Evolutionary conservation across 306 rosid genomes (phyloP).

Genomic region (Geum urbanum): DNA sequence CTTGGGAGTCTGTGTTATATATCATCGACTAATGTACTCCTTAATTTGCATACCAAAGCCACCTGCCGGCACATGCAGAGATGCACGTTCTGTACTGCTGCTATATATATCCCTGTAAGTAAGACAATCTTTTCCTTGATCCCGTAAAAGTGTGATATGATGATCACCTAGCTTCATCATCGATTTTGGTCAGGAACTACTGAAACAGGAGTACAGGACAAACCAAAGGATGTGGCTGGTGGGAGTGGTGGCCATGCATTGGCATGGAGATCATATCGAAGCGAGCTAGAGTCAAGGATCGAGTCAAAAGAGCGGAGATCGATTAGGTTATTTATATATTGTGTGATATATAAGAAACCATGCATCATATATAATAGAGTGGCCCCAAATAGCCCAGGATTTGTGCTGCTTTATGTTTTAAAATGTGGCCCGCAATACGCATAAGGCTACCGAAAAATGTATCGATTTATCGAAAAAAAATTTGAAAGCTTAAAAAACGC

Average conservation of each 20-base stretch:
- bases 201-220: conserved; percentile 5
- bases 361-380: not conserved
- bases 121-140: not conserved
- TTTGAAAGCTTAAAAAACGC: too few relatives aligned
- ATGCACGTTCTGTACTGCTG: not conserved
- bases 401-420: too few relatives aligned
- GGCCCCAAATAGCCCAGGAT: conserved; percentile 15
- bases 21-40: not conserved
- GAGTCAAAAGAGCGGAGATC: not conserved
- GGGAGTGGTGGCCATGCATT: not conserved
- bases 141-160: conserved; percentile 5
- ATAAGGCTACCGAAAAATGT: too few relatives aligned
- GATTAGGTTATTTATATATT: not conserved
- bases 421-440: too few relatives aligned
- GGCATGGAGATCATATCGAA: not conserved
- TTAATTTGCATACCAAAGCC: not conserved
- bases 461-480: too few relatives aligned
- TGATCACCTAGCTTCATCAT: not conserved
- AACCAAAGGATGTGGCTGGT: too few relatives aligned
- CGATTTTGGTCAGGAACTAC: too few relatives aligned
- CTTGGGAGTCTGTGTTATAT: not conserved
- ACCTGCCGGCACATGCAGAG: not conserved
- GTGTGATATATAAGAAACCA: conserved; percentile 5
- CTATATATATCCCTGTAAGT: not conserved
- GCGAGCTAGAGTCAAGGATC: too few relatives aligned